A percentile compares a stretch with the other conserved stretches of the same genome.
Evolutionary conservation across 257 asterid species (phyloP).

Genomic region (Salvia hispanica): DNA sequence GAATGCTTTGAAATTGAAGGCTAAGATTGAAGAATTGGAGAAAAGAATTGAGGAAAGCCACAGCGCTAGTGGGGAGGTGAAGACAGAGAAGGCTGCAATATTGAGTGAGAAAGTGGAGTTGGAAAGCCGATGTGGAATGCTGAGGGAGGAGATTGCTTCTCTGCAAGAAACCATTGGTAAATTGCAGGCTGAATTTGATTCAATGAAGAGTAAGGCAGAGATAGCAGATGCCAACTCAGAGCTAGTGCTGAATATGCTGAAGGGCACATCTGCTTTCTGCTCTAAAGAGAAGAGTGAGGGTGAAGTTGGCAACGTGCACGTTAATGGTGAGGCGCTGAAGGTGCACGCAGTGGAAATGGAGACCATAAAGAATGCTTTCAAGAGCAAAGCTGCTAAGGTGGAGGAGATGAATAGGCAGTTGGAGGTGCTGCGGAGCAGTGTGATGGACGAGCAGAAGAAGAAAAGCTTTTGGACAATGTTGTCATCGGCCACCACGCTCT

Average conservation of each 20-base stretch:
- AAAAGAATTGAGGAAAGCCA: constrained; percentile 36
- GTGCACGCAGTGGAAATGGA: constrained; percentile 46
- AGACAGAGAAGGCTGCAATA: constrained; percentile 43
- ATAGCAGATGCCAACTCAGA: constrained; percentile 43
- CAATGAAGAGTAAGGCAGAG: constrained; percentile 45
- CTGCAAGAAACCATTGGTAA: constrained; percentile 37
- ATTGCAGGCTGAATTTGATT: constrained; percentile 39
- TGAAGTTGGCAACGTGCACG: constrained; percentile 6
- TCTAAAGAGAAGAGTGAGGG: constrained; percentile 32
- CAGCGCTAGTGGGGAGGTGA: constrained; percentile 34
- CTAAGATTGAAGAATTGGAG: constrained; percentile 49
- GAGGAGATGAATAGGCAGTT: constrained; percentile 64
- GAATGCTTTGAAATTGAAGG: constrained; percentile 40
- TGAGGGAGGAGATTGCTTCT: constrained; percentile 48
- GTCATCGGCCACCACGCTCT: constrained; percentile 71
- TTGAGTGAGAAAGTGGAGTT: constrained; percentile 46
- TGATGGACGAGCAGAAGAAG: constrained; percentile 61
- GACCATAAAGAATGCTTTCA: constrained; percentile 60
- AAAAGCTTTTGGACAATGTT: constrained; percentile 68
- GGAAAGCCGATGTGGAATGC: constrained; percentile 40
- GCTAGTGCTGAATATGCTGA: constrained; percentile 55
- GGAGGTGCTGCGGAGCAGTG: constrained; percentile 47
- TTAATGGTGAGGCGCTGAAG: constrained; percentile 40
- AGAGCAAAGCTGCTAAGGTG: constrained; percentile 44
- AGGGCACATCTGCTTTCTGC: constrained; percentile 50